Evolutionary conservation across 768 basidiomycete species (phyloP), one percentile per base, ranked within the genome.

Genomic region (Termitomyces eurrhizus): DNA sequence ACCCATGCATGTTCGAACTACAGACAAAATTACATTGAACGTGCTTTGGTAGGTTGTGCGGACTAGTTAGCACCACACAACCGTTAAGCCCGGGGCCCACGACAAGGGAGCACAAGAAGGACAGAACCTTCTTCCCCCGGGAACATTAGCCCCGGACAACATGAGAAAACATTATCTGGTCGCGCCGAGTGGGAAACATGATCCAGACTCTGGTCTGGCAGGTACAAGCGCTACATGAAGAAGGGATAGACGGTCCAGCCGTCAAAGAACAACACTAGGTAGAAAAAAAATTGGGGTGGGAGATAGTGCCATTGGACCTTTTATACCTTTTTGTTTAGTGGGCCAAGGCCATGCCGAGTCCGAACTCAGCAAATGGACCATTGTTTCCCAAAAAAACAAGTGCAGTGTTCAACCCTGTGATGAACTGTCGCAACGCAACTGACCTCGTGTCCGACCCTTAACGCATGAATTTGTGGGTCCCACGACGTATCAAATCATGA

Each of bases 61-160:
- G 36, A 26, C 41, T 13, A 46, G 7, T 41, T 18, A 24, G 32
- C 50, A 36, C 26, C 37, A 8, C 58, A 44, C 59, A 54, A 24
- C 54, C 54, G 39, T 50, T 21, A 56, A 60, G 59, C 59, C 59
- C 59, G 39, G 59, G 59, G 54, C 53, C 59, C 59, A 50, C 53
- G 59, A n/a, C 59, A 60, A 60, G 59, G 59, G 59, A 60, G 59
- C 59, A 60, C 59, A 39, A 56, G 48, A 50, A 56, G 59, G 59
- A 56, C 54, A 60, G n/a, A 51, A 33, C 59, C 48, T 42, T 48
- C 33, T 44, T 60, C 35, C 59, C 59, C 59, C 26, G 39, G 48
- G 48, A 60, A 60, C 59, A 60, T 56, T 35, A 18, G 52, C 54
- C 26, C 48, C 41, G 5, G 44, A 45, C 58, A 35, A 59, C 58